phyloP scores from a whole-genome alignment of 495 filamentous ascomycete species.

The Astrothelium macrocarpum region DNA sequence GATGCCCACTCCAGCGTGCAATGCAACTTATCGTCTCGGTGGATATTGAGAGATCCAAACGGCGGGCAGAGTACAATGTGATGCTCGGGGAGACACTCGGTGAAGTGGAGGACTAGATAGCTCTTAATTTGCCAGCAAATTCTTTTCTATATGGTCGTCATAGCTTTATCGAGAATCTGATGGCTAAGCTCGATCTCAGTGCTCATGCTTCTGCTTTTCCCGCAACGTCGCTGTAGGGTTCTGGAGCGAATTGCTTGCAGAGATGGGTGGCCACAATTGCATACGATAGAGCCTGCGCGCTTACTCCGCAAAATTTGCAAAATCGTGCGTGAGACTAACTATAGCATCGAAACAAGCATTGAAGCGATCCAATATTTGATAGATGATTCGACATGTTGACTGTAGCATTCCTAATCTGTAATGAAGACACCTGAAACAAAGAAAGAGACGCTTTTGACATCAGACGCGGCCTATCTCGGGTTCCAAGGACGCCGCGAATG shows the following conservation, averaged over 20 bases:
- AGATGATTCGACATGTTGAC: background rate
- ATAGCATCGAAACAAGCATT: background rate
- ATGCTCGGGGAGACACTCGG: background rate
- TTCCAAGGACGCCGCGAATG: background rate
- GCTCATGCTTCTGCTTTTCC: background rate
- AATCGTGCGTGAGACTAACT: background rate
- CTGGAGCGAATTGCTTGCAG: background rate
- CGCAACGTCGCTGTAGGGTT: background rate
- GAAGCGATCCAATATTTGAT: background rate
- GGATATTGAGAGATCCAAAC: background rate
- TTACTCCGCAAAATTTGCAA: background rate
- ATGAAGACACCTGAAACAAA: background rate
- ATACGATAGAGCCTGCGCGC: background rate
- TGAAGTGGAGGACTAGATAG: background rate
- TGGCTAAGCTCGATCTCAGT: background rate
- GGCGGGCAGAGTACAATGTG: background rate
- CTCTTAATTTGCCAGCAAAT: background rate
- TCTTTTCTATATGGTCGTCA: background rate
- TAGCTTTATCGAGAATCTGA: background rate
- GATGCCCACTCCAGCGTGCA: background rate
- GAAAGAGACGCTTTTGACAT: background rate
- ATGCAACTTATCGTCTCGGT: background rate
- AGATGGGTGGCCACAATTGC: background rate
- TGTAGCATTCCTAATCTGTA: background rate
- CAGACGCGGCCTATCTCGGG: background rate